Base-by-base conservation (phyloP, 2,329 filamentous ascomycete genomes). In the Diaporthe eres region DNA sequence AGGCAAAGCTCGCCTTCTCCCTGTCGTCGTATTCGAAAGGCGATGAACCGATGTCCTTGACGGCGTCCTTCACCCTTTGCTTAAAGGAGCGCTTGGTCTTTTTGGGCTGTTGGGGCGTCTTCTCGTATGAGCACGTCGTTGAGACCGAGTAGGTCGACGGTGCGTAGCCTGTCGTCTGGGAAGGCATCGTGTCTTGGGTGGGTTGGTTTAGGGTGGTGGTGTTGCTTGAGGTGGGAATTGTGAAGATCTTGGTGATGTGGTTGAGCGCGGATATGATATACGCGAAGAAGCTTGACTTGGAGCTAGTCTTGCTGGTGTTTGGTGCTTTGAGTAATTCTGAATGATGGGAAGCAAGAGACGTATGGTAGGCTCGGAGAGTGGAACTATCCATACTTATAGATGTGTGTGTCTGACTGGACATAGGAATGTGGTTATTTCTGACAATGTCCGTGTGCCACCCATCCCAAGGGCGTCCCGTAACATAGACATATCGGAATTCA, bases 101-200 rank as follows among this genome's bases (percentile, higher is more conserved):
- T 28, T 63, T 39, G n/a, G 68, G 19, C 13, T 55, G 31, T 22
- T 74, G 65, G 25, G 75, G 13, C 57, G 81, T 78, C 77, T 84
- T 84, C 75, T 74, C 71, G 79, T 79, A 80, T 39, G 82, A 83
- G 79, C 78, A 80, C 65, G 82, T 81, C 37, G 80, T 80, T 60
- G 81, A 80, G 71, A 79, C 82, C 44, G 83, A 83, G 78, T 80
- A 77, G 61, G 80, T 77, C 53, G 83, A 84, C 57, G 81, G 79
- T 28, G 82, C 78, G 78, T 76, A 76, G 44, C 83, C 82, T 77
- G 78, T 82, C 78, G 79, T 80, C 78, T 80, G 68, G 78, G 22
- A 47, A 57, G 74, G 49, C 67, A 75, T 80, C 37, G 77, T 73
- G 72, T 34, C 68, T 53, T 44, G 28, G 39, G 22, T n/a, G 22